phyloP scores from a whole-genome alignment of 2,329 filamentous ascomycete genomes.

The Botryosphaeria dothidea region DNA sequence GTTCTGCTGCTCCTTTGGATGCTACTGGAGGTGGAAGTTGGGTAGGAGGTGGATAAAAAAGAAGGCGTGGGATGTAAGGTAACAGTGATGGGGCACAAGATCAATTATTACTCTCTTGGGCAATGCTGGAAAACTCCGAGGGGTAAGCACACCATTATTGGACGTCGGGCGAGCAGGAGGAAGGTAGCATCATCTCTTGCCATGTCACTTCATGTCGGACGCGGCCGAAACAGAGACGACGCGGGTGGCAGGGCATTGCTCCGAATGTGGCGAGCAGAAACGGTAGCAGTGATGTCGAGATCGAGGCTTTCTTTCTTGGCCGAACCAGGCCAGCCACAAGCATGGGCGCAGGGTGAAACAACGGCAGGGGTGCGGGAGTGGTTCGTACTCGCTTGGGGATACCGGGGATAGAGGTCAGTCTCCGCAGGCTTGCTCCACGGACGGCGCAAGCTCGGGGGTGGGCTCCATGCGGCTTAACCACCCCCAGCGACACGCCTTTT shows the following conservation, averaged over 20 bases:
- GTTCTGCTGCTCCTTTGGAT: background rate
- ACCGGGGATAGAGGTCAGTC: background rate
- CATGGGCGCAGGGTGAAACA: background rate
- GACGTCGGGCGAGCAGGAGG: background rate
- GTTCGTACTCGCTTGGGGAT: conserved; percentile 8
- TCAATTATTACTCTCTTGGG: background rate
- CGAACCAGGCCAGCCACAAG: background rate
- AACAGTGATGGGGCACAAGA: background rate
- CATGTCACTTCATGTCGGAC: conserved; percentile 4
- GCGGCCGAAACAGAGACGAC: background rate
- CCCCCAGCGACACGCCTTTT: background rate
- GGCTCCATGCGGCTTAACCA: background rate
- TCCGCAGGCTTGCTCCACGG: background rate
- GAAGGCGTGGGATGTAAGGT: background rate
- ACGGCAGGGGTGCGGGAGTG: background rate
- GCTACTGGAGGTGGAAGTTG: background rate
- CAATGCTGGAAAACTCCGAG: background rate
- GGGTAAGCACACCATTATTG: background rate
- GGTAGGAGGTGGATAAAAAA: background rate
- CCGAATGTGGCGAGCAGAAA: background rate
- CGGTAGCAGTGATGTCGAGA: background rate
- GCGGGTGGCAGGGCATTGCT: background rate
- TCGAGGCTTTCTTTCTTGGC: background rate
- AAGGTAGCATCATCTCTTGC: background rate
- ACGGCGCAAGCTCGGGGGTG: conserved; percentile 1